Base-by-base conservation (phyloP, 1,139 yeast genomes). In the Suhomyces coccinellae region DNA sequence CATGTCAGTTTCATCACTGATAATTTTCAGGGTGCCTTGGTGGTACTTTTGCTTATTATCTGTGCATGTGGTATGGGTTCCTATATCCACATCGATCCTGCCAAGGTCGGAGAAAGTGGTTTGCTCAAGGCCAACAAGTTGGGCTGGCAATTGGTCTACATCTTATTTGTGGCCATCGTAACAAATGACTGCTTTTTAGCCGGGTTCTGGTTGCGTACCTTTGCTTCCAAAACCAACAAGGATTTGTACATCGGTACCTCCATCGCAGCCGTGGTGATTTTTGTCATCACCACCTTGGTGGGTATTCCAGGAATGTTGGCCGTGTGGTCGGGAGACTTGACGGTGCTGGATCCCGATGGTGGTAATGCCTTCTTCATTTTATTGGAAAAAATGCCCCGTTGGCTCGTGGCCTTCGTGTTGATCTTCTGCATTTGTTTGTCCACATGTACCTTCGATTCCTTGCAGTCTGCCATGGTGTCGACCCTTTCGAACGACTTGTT, bases 171-270 rank as follows among this genome's bases (percentile, higher is more conserved):
- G 36, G 97, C 97, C 26, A 85, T 91, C 59, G 78, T 89, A 42
- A 87, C 97, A 34, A 91, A 91, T 58, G 97, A 89, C 61, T 82
- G 91, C 59, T 90, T 91, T 64, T 72, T 91, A 77, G 81, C 96
- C 30, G 96, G 96, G 0, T 90, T 90, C 63, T 91, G 98, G 98
- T 71, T 91, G 53, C 77, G 98, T 59, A 87, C 98, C 0, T 91
- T 91, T 71, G 96, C 98, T 4, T 85, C 96, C 13, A 80, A 81
- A 51, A 71, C 90, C 10, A 81, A 89, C 64, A 81, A 74, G 56
- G 97, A 90, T 59, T 74, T 91, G 57, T 67, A 79, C 64, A 78
- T 87, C 54, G 95, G 95, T 17, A 81, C 91, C 44, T 71, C 83
- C 2, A 67, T 90, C 49, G 96, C 97, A 1, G 77, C 93, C 0